These are phyloP conservation scores for Tuctoria greenei DNA, from an alignment of 176 grass and related monocot genomes.

Conservation along the genomic window DNA sequence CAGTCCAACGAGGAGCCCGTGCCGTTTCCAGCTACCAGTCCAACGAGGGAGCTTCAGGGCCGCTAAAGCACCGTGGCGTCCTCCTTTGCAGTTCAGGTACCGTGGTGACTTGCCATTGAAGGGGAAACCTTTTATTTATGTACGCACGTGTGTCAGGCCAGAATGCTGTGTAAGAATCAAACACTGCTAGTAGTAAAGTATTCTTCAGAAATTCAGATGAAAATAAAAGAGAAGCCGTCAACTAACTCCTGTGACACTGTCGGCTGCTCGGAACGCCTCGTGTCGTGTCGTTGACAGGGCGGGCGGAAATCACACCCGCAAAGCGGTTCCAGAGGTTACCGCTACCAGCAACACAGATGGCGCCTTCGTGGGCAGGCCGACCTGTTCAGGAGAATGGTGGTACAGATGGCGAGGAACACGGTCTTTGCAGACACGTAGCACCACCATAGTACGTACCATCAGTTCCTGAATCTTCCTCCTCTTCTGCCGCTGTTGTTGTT, in stretches of 20 bases:
- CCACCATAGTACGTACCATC: too few species aligned
- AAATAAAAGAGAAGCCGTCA: too few species aligned
- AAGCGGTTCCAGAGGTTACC: not conserved
- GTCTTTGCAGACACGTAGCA: not conserved
- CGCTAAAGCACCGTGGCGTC: not conserved
- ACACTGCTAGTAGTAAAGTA: too few species aligned
- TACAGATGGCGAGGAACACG: not conserved
- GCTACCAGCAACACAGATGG: not conserved
- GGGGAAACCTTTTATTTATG: not conserved
- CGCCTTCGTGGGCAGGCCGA: not conserved
- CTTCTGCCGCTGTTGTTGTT: not conserved
- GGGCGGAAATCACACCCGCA: not conserved
- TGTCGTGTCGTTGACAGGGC: not conserved
- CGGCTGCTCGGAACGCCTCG: not conserved
- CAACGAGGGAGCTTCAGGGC: not conserved
- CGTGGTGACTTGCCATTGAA: not conserved
- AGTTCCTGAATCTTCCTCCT: too few species aligned
- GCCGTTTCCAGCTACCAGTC: not conserved
- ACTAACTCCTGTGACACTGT: not conserved
- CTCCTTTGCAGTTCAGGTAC: conserved; percentile 5
- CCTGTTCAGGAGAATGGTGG: not conserved
- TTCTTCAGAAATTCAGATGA: too few species aligned
- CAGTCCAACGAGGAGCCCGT: not conserved
- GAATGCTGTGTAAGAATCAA: too few species aligned
- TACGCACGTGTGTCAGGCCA: not conserved